Evolutionary conservation across 176 grass and related monocot genomes (phyloP), one percentile per base, ranked within the genome.

Genomic region (Echinochloa phyllopogon): DNA sequence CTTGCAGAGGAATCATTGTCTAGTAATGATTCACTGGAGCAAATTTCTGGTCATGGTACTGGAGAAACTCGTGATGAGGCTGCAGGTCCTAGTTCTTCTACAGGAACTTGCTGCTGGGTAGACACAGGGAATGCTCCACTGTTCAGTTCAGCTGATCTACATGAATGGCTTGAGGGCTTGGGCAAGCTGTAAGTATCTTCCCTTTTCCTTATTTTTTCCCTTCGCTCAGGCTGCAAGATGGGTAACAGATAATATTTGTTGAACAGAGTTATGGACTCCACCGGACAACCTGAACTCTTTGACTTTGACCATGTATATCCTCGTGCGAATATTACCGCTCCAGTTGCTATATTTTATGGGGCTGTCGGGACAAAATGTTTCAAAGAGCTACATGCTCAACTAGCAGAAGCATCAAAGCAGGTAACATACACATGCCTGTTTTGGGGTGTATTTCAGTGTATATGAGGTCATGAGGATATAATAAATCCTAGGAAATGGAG

Each of bases 351-450:
- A 88, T 69, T 98, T 78, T 98, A 95, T 83, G 96, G 96, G 25
- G 91, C 93, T 90, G 61, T 95, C 69, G 96, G 96, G 69, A 98
- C 96, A 87, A 92, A 95, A 87, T 98, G 96, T 77, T 98, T 98
- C 75, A 91, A 79, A 92, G 93, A 91, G 45, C 79, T 98, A 77
- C 96, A 98, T 92, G 71, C 53, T 87, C 83, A 94, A 45, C 59
- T 98, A 78, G 74, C 68, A 74, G 89, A 98, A 83, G 85, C 91
- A 56, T 98, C 93, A 85, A 90, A 92, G 72, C 83, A 94, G 96
- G 96, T 98, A 86, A 68, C 27, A 78, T 79, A 68, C 41, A 60
- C 27, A 49, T 78, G 25, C 25, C 23, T 36, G 15, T 77, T 81
- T 73, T 81, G 13, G 1, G 0, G 17, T 82, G 64, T 64, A 86